Conservation (phyloP, 345 rosid genomes). For the Crucihimalaya himalaica region DNA sequence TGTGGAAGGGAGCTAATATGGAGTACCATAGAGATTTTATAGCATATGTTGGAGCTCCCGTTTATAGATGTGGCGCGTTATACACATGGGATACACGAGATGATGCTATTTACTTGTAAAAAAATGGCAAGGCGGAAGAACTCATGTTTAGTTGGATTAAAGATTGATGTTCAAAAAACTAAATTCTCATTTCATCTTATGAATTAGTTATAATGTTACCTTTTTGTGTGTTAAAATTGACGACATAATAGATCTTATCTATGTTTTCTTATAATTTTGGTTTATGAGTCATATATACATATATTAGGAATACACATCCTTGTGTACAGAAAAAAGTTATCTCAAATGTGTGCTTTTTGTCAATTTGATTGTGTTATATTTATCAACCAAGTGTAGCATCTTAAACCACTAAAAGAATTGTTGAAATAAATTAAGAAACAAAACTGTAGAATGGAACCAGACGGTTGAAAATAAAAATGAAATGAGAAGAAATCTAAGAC, state of each 20-base stretch:
- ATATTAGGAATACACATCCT: too few species aligned
- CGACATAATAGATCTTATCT: not conserved
- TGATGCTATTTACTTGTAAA: conserved; percentile 5
- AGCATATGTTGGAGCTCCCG: not conserved
- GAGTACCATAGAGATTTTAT: not conserved
- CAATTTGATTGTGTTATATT: too few species aligned
- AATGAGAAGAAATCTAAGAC: too few species aligned
- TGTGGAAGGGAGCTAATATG: not conserved
- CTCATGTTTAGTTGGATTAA: not conserved
- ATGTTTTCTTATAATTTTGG: not conserved
- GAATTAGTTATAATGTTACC: not conserved
- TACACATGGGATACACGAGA: not conserved
- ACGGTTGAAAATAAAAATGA: too few species aligned
- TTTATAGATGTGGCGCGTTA: conserved; percentile 1
- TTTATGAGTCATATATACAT: not conserved
- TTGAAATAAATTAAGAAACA: too few species aligned
- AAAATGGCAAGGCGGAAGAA: not conserved
- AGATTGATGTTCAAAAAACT: not conserved
- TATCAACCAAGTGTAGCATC: too few species aligned
- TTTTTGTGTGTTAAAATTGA: not conserved
- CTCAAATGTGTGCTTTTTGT: too few species aligned
- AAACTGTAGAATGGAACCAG: too few species aligned
- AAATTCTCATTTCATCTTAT: not conserved
- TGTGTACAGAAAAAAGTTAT: too few species aligned
- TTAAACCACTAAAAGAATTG: too few species aligned